A percentile compares a stretch with the other conserved stretches of the same genome.
phyloP scores from a whole-genome alignment of 805 yeast species.

The Suhomyces tanzawaensis region DNA sequence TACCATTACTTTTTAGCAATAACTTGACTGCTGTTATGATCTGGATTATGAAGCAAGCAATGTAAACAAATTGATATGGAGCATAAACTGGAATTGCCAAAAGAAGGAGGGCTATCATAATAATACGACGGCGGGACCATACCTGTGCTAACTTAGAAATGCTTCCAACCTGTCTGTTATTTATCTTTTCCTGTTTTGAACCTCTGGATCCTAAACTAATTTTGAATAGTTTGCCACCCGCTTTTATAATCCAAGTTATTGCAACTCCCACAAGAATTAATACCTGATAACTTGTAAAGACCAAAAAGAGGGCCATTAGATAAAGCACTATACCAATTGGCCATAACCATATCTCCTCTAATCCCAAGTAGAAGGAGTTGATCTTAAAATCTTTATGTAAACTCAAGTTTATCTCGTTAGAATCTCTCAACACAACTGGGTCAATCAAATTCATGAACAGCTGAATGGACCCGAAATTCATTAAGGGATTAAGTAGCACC shows the following conservation, averaged over 20 bases:
- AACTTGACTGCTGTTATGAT: slow-evolving; percentile 46
- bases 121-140: slow-evolving; percentile 17
- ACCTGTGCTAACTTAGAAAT: neutral
- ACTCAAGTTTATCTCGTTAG: slow-evolving; percentile 43
- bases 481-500: slow-evolving; percentile 39
- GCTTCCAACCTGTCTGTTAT: neutral
- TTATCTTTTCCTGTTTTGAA: neutral
- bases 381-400: slow-evolving; percentile 31
- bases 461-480: slow-evolving; percentile 34
- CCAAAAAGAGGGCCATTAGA: slow-evolving; percentile 44
- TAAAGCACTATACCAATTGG: slow-evolving; percentile 59
- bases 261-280: slow-evolving; percentile 12
- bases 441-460: slow-evolving; percentile 44
- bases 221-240: neutral
- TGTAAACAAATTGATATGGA: slow-evolving; percentile 80
- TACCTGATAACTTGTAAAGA: slow-evolving; percentile 32
- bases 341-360: slow-evolving; percentile 55
- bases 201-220: neutral
- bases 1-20: slow-evolving; percentile 1
- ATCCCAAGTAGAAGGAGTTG: slow-evolving; percentile 67
- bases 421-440: slow-evolving; percentile 51
- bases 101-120: slow-evolving; percentile 36
- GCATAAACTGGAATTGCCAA: slow-evolving; percentile 55
- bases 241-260: neutral
- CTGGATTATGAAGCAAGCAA: slow-evolving; percentile 60